Evolutionary conservation across 75 land plant species (phyloP).

Genomic region (Larix kaempferi): DNA sequence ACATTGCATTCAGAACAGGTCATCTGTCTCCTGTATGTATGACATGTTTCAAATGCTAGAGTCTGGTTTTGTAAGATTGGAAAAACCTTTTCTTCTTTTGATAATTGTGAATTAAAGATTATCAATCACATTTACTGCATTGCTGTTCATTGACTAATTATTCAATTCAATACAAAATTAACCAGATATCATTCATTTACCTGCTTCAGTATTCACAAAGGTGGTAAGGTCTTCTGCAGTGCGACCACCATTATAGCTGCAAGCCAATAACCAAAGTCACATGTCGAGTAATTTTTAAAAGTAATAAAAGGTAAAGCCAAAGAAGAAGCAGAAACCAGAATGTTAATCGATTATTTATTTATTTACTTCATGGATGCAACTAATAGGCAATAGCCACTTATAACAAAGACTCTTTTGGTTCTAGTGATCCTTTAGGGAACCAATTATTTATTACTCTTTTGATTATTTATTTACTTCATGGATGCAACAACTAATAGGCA

Average conservation of each 20-base stretch:
- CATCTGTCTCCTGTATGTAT: constrained; percentile 28
- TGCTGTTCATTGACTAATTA: background rate
- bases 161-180: background rate
- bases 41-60: background rate
- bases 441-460: too few species aligned
- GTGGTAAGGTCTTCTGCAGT: constrained; percentile 85
- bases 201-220: constrained; percentile 94
- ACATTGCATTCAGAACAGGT: constrained; percentile 57
- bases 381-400: background rate
- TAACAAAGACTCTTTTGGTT: constrained; percentile 82
- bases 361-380: background rate
- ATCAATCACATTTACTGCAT: background rate
- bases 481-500: background rate
- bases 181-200: constrained; percentile 22
- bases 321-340: background rate
- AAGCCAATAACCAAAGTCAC: background rate
- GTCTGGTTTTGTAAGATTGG: background rate
- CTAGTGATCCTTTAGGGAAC: constrained; percentile 95
- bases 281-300: background rate
- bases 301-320: background rate
- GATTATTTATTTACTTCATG: background rate
- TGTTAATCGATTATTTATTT: background rate
- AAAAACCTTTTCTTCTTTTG: background rate
- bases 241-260: constrained; percentile 89
- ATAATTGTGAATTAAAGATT: background rate